Evolutionary conservation across 495 filamentous ascomycete genomes (phyloP).

Genomic region (Penicillium ucsense): DNA sequence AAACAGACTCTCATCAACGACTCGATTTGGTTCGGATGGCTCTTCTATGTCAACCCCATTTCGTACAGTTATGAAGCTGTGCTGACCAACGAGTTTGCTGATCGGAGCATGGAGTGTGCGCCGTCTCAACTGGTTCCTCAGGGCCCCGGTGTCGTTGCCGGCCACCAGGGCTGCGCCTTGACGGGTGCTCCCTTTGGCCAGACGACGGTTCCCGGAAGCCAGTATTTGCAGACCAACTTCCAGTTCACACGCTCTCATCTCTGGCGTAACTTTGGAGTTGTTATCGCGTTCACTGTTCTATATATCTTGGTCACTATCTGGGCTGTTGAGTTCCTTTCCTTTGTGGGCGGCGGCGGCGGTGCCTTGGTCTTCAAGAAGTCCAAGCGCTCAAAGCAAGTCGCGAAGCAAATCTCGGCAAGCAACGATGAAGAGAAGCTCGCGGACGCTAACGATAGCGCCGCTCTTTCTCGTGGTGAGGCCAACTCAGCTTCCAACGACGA

Average conservation of each 20-base stretch:
- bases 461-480: constrained; percentile 35
- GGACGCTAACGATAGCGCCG: constrained; percentile 24
- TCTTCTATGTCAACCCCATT: constrained; percentile 66
- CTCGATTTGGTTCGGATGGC: constrained; percentile 74
- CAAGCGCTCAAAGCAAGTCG: constrained; percentile 44
- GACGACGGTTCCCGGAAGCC: constrained; percentile 43
- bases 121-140: constrained; percentile 46
- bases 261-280: constrained; percentile 74
- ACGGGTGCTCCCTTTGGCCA: constrained; percentile 41
- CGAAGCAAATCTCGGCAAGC: constrained; percentile 29
- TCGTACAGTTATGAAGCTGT: constrained; percentile 67
- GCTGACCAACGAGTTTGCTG: constrained; percentile 58
- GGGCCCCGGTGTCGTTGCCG: constrained; percentile 38
- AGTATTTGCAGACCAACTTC: constrained; percentile 47
- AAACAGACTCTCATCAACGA: constrained; percentile 50
- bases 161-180: constrained; percentile 54
- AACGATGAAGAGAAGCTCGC: constrained; percentile 40
- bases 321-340: constrained; percentile 46
- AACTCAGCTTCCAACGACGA: constrained; percentile 28
- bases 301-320: constrained; percentile 61
- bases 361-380: constrained; percentile 62
- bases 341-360: constrained; percentile 43
- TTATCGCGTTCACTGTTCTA: constrained; percentile 58
- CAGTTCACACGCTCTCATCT: constrained; percentile 55
- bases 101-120: constrained; percentile 48